phyloP scores from a whole-genome alignment of 805 yeast species.

The Scheffersomyces coipomensis region DNA sequence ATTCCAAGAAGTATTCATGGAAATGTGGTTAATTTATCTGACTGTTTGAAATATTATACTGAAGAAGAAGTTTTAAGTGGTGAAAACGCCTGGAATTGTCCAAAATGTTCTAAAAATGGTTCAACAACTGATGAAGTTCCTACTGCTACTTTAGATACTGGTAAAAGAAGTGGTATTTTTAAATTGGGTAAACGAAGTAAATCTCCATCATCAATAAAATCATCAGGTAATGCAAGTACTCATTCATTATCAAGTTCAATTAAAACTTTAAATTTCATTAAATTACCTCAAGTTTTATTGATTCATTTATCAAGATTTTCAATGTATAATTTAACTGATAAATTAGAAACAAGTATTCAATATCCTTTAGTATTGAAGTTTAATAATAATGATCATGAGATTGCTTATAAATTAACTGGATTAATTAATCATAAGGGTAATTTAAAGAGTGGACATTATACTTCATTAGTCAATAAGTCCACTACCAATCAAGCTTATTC shows the following conservation, averaged over 20 bases:
- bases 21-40: conserved; percentile 47
- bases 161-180: conserved; percentile 34
- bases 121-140: conserved; percentile 1
- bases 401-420: conserved; percentile 55
- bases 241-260: conserved; percentile 1
- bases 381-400: conserved; percentile 27
- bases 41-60: conserved; percentile 61
- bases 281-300: conserved; percentile 36
- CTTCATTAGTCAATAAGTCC: conserved; percentile 58
- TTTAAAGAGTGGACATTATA: conserved; percentile 74
- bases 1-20: conserved; percentile 43
- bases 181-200: conserved; percentile 31
- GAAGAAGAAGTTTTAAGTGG: conserved; percentile 65
- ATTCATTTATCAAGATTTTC: conserved; percentile 44
- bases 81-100: conserved; percentile 85
- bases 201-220: conserved; percentile 20
- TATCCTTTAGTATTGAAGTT: conserved; percentile 58
- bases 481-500: conserved; percentile 6
- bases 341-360: conserved; percentile 46
- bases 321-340: conserved; percentile 52
- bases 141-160: conserved; percentile 7
- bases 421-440: conserved; percentile 72
- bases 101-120: conserved; percentile 51
- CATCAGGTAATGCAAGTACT: conserved; percentile 7
- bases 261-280: conserved; percentile 29